Conservation (phyloP, 371 early-diverging fungal species). For the Batrachochytrium dendrobatidis region DNA sequence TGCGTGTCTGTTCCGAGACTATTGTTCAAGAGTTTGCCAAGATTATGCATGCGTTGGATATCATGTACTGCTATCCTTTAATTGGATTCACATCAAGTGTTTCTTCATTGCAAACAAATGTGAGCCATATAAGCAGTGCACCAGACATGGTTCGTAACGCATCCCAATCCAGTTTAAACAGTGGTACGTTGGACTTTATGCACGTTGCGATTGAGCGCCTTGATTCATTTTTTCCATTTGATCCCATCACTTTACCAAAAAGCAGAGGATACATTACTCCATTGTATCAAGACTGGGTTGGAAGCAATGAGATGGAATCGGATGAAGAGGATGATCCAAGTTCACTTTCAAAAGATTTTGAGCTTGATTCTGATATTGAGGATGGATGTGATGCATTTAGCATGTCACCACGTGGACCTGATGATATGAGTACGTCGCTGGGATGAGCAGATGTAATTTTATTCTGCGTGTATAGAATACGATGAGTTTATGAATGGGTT, state of each 20-base stretch:
- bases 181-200: constrained; percentile 3
- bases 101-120: constrained; percentile 8
- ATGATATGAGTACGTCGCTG: constrained; percentile 3
- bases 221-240: constrained; percentile 91
- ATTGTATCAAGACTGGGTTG: constrained; percentile 32
- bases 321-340: constrained; percentile 15
- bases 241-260: constrained; percentile 74
- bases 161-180: not conserved
- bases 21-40: constrained; percentile 82
- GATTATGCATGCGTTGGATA: constrained; percentile 65
- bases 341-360: not conserved
- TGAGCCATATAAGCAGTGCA: not conserved
- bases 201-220: constrained; percentile 42
- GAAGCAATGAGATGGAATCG: constrained; percentile 14
- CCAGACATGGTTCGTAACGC: not conserved
- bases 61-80: constrained; percentile 79
- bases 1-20: constrained; percentile 65
- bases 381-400: not conserved
- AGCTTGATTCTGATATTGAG: not conserved
- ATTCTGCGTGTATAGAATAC: too few species aligned
- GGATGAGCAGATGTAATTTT: too few species aligned
- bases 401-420: not conserved
- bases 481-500: too few species aligned
- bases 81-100: constrained; percentile 31
- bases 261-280: constrained; percentile 28